Conservation (phyloP, 768 basidiomycete genomes). For the Mycena leptocephala region DNA sequence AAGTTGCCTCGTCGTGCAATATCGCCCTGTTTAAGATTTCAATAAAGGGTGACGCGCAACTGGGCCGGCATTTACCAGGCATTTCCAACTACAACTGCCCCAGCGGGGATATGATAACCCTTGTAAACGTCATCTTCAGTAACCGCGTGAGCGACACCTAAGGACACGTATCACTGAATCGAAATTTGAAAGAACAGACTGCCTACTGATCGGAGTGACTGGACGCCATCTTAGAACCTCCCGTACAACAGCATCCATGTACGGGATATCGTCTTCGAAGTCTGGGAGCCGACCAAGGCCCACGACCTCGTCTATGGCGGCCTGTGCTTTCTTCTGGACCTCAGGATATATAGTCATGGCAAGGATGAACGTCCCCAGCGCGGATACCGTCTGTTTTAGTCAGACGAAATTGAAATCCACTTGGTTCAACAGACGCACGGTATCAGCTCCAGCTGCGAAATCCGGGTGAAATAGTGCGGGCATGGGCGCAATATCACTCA, state of each 20-base stretch:
- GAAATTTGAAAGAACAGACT: too few species aligned
- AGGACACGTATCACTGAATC: too few species aligned
- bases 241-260: conserved; percentile 33
- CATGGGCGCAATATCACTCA: not conserved
- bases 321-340: conserved; percentile 35
- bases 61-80: conserved; percentile 19
- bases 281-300: conserved; percentile 32
- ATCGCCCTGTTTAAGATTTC: conserved; percentile 33
- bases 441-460: conserved; percentile 20
- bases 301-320: conserved; percentile 41
- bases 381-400: not conserved
- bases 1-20: conserved; percentile 39
- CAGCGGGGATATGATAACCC: conserved; percentile 43
- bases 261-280: conserved; percentile 35
- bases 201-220: conserved; percentile 13
- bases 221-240: conserved; percentile 38
- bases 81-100: conserved; percentile 40
- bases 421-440: not conserved
- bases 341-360: conserved; percentile 37
- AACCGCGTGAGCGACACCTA: conserved; percentile 35
- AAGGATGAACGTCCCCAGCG: conserved; percentile 30
- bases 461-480: not conserved
- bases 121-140: conserved; percentile 39
- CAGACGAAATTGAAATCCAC: not conserved
- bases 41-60: not conserved